phyloP scores from a whole-genome alignment of 805 yeast genomes.

The Suhomyces tanzawaensis region DNA sequence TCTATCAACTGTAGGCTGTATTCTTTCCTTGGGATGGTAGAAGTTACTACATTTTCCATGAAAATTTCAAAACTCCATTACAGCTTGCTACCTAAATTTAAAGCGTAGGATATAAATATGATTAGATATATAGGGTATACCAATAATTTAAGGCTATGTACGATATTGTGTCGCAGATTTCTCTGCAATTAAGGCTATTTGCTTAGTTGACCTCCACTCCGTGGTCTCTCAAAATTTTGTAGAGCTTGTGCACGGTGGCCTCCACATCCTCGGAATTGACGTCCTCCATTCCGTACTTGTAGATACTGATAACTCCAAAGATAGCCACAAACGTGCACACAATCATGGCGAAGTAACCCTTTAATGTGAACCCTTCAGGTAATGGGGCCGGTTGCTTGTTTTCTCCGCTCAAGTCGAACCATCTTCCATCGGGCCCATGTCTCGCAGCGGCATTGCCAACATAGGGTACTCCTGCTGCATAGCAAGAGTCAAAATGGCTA shows the following conservation, averaged over 20 bases:
- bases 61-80: no score
- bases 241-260: slow-evolving; percentile 35
- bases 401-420: slow-evolving; percentile 61
- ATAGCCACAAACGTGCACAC: slow-evolving; percentile 55
- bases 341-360: slow-evolving; percentile 64
- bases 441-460: slow-evolving; percentile 71
- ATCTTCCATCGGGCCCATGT: slow-evolving; percentile 44
- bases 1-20: no score
- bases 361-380: slow-evolving; percentile 67
- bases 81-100: no score
- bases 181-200: no score
- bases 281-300: slow-evolving; percentile 65
- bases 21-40: no score
- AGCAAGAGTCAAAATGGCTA: slow-evolving; percentile 52
- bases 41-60: no score
- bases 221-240: slow-evolving; percentile 29
- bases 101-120: no score
- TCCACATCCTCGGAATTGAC: slow-evolving; percentile 49
- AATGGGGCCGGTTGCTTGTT: slow-evolving; percentile 57
- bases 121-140: no score
- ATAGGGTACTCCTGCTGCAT: slow-evolving; percentile 41
- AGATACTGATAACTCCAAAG: slow-evolving; percentile 58
- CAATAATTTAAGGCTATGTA: no score
- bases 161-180: no score
- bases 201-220: slow-evolving; percentile 2